Conservation (phyloP, 257 asterid genomes). For the Lycium ferocissimum region DNA sequence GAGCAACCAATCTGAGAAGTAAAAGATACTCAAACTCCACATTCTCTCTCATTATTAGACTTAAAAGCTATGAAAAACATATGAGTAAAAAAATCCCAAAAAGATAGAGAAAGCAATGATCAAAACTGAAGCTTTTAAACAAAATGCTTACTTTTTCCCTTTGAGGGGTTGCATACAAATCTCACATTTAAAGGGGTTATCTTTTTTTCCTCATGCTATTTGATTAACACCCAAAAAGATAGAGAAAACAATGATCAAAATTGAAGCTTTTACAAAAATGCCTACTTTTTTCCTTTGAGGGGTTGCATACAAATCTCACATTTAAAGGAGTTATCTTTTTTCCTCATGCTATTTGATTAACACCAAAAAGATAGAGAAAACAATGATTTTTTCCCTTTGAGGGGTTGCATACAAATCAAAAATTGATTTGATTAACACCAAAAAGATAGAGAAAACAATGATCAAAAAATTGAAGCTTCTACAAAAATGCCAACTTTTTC, state of each 20-base stretch:
- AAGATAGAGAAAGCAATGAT: not conserved
- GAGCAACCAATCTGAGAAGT: not conserved
- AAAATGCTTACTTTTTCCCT: not conserved
- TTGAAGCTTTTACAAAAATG: not conserved
- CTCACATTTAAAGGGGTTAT: too few species aligned
- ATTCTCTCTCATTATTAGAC: not conserved
- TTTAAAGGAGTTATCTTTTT: too few species aligned
- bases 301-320: too few species aligned
- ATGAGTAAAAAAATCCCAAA: too few species aligned
- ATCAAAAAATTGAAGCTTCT: not conserved
- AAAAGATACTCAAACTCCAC: not conserved
- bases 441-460: not conserved
- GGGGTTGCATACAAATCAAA: too few species aligned
- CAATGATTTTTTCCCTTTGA: too few species aligned
- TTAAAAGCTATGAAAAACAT: not conserved
- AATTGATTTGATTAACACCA: too few species aligned
- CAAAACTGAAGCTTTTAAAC: not conserved
- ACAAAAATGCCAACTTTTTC: too few species aligned
- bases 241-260: not conserved
- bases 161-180: too few species aligned
- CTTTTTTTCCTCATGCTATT: too few species aligned
- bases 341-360: too few species aligned
- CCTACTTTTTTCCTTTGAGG: too few species aligned
- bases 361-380: not conserved
- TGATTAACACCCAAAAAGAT: not conserved